Conservation (phyloP, 2,329 filamentous ascomycete genomes). For the Colletotrichum ledebouriae region DNA sequence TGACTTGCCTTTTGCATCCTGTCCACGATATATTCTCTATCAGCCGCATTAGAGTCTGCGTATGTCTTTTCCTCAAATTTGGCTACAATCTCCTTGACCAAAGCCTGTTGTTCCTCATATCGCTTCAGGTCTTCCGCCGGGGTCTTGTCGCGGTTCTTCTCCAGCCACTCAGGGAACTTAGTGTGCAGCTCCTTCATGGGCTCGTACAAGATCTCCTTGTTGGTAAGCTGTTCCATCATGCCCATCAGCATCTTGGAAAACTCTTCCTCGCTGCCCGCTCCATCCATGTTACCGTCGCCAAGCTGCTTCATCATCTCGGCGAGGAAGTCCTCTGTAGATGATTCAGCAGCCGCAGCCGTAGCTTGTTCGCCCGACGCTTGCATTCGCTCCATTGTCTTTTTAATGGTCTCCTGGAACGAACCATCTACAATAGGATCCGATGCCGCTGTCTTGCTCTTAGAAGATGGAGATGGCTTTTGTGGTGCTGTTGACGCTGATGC, state of each 20-base stretch:
- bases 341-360: conserved; percentile 79
- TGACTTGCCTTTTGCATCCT: conserved; percentile 91
- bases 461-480: conserved; percentile 46
- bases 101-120: conserved; percentile 82
- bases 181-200: conserved; percentile 97
- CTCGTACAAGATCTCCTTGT: conserved; percentile 98
- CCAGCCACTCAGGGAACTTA: conserved; percentile 92
- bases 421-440: conserved; percentile 65
- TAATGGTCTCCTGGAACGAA: conserved; percentile 92
- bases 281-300: conserved; percentile 72
- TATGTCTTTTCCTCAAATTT: conserved; percentile 90
- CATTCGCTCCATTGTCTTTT: conserved; percentile 96
- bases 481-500: conserved; percentile 44
- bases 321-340: conserved; percentile 82
- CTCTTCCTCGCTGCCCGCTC: conserved; percentile 79
- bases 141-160: conserved; percentile 77
- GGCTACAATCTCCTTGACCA: conserved; percentile 88
- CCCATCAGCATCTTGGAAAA: conserved; percentile 95
- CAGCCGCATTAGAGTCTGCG: conserved; percentile 82
- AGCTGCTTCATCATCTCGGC: conserved; percentile 94
- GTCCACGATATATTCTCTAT: conserved; percentile 94
- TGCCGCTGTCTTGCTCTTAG: conserved; percentile 38
- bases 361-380: conserved; percentile 88
- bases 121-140: conserved; percentile 80
- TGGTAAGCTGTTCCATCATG: conserved; percentile 99